Conservation (phyloP, 768 basidiomycete species). For the Macrocybe gigantea region DNA sequence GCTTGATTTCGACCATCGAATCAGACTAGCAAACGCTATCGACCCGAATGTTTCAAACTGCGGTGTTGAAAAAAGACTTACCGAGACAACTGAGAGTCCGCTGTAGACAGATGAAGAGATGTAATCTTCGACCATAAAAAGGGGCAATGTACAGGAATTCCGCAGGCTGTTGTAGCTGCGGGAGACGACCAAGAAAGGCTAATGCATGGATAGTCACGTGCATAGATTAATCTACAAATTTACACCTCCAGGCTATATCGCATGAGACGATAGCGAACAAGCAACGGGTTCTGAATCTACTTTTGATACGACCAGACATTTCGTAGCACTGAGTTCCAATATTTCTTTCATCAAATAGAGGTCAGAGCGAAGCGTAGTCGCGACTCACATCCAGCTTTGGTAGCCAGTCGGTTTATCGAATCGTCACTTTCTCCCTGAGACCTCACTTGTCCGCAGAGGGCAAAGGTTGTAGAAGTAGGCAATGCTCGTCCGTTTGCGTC, state of each 20-base stretch:
- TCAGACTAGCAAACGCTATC: conserved; percentile 27
- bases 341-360: conserved; percentile 1
- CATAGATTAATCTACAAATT: background rate
- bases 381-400: conserved; percentile 87
- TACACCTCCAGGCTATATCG: background rate
- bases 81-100: conserved; percentile 2
- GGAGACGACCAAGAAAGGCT: background rate
- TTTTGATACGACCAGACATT: conserved; percentile 97
- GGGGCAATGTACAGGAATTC: background rate
- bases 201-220: conserved; percentile 2
- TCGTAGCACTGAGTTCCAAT: conserved; percentile 66
- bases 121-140: conserved; percentile 6
- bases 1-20: conserved; percentile 78
- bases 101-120: conserved; percentile 5
- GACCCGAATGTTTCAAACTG: background rate
- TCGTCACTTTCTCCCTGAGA: conserved; percentile 96
- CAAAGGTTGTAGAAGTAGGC: conserved; percentile 82
- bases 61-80: background rate
- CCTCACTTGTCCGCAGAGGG: conserved; percentile 90
- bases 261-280: conserved; percentile 7
- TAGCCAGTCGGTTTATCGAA: conserved; percentile 92
- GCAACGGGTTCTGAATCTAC: conserved; percentile 44
- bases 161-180: background rate
- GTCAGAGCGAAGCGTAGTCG: background rate
- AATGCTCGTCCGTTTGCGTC: conserved; percentile 82